phyloP scores from a whole-genome alignment of 371 early-diverging fungal genomes.

The Haplosporangium sp. region DNA sequence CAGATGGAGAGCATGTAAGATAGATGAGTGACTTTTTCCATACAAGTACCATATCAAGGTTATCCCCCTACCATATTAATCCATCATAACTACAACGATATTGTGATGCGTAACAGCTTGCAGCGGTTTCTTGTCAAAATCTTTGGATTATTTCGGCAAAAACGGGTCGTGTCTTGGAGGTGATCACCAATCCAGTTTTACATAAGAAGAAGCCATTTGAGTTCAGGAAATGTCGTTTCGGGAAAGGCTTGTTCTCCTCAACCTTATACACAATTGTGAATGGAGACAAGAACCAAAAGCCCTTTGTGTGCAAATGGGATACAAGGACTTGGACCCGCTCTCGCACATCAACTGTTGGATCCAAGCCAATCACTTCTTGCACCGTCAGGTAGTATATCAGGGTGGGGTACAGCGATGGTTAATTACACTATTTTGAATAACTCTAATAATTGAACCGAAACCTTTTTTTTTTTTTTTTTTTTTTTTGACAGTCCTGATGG shows the following conservation, averaged over 20 bases:
- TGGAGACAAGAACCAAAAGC: constrained; percentile 58
- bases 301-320: constrained; percentile 54
- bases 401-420: too few species aligned
- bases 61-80: not conserved
- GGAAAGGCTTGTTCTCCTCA: constrained; percentile 25
- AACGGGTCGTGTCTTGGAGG: constrained; percentile 67
- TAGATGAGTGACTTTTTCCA: not conserved
- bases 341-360: constrained; percentile 45
- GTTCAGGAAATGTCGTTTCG: constrained; percentile 66
- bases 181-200: constrained; percentile 62
- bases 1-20: constrained; percentile 61
- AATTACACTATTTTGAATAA: not conserved
- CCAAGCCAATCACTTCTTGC: constrained; percentile 44
- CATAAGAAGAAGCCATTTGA: constrained; percentile 61
- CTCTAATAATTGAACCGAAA: not conserved
- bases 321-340: constrained; percentile 44
- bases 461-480: constrained; percentile 24
- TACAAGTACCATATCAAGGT: not conserved
- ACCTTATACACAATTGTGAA: constrained; percentile 61
- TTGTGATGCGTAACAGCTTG: constrained; percentile 45
- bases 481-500: constrained; percentile 63
- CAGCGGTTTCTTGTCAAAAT: constrained; percentile 61
- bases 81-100: too few species aligned
- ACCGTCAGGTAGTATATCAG: constrained; percentile 41
- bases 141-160: constrained; percentile 65